Base-by-base conservation (phyloP, 2,329 filamentous ascomycete genomes). In the Cladosporium sp. region DNA sequence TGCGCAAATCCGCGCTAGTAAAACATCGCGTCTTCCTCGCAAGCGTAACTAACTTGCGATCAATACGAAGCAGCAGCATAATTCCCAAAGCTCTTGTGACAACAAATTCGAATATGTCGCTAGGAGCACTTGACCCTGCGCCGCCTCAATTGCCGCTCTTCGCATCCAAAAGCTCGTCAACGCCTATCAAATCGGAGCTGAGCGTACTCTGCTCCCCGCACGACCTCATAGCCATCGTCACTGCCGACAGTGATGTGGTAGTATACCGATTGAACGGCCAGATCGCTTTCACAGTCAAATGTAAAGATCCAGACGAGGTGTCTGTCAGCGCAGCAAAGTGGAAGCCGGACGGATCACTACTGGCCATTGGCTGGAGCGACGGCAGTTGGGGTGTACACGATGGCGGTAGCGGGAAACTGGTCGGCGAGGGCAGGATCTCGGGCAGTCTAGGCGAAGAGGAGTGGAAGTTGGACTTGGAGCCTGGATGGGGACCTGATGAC, bases 361-460 rank as follows among this genome's bases (percentile, higher is more conserved):
- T 97, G 56, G 91, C 91, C 13, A 84, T 94, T 13, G 90, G 86
- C 45, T 96, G 90, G 85, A 90, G 83, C 64, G 90, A 96, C 75
- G 89, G 89, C 25, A 83, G 83, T 6, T 70, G 63, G 45, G 62
- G 66, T 69, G 20, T 76, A 67, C 39, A 73, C 71, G 69, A 73
- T 73, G 68, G 76, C 13, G 68, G 65, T 19, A 63, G 58, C 56
- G 69, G 69, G 10, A 50, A 56, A 13, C n/a, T 64, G 28, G 34
- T 65, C 12, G 48, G 52, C 10, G 52, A 45, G 32, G 44, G 51
- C 2, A 54, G 42, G 20, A 15, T 60, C 13, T 44, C 22, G 22
- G 49, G 47, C 3, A 54, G 42, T 24, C 19, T 17, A 17, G 58
- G 49, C 24, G 60, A 51, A 15, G 55, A 45, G 22, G 52, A 49